Evolutionary conservation across 2,329 filamentous ascomycete genomes (phyloP).

Genomic region (Xylariaceae sp.): DNA sequence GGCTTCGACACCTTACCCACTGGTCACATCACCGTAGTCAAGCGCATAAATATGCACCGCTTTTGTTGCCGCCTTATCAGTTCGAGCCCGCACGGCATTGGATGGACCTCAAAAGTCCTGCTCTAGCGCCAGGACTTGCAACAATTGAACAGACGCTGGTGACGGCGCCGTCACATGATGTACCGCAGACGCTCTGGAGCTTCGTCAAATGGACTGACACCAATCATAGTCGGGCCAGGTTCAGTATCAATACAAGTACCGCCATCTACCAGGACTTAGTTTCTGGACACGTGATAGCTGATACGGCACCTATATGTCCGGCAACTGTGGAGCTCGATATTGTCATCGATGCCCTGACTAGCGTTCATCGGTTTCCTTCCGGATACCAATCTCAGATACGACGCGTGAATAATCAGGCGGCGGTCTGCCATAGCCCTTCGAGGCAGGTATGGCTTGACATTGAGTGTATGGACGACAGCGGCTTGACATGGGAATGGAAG

Average conservation of each 20-base stretch:
- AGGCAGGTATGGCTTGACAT: too few species aligned
- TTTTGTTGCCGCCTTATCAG: constrained; percentile 49
- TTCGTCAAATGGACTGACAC: background rate
- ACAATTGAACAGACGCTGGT: too few species aligned
- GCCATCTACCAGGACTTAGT: constrained; percentile 40
- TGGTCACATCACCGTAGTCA: constrained; percentile 48
- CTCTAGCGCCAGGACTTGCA: too few species aligned
- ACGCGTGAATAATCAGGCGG: too few species aligned
- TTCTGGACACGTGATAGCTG: background rate
- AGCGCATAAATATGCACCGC: constrained; percentile 22
- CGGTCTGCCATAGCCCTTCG: background rate
- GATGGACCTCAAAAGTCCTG: constrained; percentile 41
- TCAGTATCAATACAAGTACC: constrained; percentile 13
- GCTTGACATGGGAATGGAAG: too few species aligned
- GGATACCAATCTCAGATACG: constrained; percentile 1
- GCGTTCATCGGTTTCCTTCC: too few species aligned
- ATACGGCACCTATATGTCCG: background rate
- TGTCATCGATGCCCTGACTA: background rate
- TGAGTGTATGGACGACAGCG: too few species aligned
- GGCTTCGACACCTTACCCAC: constrained; percentile 39
- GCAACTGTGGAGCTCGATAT: background rate
- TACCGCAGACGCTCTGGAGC: background rate
- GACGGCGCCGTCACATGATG: too few species aligned
- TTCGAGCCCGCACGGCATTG: constrained; percentile 49
- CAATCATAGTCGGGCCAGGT: background rate